Conservation (phyloP, 2,329 filamentous ascomycete genomes). For the Hymenoscyphus occultus region DNA sequence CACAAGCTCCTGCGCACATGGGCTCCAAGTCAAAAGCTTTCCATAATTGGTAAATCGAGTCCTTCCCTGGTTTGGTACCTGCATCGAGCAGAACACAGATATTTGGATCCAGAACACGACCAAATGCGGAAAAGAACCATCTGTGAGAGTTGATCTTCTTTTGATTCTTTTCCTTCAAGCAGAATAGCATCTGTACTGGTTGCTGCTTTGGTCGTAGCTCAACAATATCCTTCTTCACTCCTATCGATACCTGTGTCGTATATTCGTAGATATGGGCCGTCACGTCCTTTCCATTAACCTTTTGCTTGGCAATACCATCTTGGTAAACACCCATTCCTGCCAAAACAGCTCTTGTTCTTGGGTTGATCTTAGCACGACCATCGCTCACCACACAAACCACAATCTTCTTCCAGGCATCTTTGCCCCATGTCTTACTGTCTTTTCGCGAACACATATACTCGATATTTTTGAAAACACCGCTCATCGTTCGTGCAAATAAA, state of each 20-base stretch:
- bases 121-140: constrained; percentile 99
- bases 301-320: constrained; percentile 96
- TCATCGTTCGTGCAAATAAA: constrained; percentile 91
- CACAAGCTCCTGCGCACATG: constrained; percentile 95
- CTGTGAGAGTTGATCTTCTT: constrained; percentile 99
- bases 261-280: constrained; percentile 98
- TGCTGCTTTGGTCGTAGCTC: constrained; percentile 80
- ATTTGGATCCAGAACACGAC: constrained; percentile 86
- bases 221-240: constrained; percentile 87
- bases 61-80: constrained; percentile 88
- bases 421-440: constrained; percentile 96
- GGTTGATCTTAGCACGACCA: constrained; percentile 94
- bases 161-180: constrained; percentile 98
- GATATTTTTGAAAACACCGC: constrained; percentile 97
- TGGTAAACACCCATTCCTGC: constrained; percentile 96
- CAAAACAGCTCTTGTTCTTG: constrained; percentile 81
- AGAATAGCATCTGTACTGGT: constrained; percentile 95
- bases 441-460: constrained; percentile 95
- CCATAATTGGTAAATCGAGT: constrained; percentile 97
- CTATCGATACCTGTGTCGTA: constrained; percentile 80
- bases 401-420: constrained; percentile 99
- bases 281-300: constrained; percentile 94
- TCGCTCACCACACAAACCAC: constrained; percentile 97
- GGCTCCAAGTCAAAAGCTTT: constrained; percentile 97
- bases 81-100: constrained; percentile 96